Evolutionary conservation across 805 yeast species (phyloP).

Genomic region (Candida taoyuanica): DNA sequence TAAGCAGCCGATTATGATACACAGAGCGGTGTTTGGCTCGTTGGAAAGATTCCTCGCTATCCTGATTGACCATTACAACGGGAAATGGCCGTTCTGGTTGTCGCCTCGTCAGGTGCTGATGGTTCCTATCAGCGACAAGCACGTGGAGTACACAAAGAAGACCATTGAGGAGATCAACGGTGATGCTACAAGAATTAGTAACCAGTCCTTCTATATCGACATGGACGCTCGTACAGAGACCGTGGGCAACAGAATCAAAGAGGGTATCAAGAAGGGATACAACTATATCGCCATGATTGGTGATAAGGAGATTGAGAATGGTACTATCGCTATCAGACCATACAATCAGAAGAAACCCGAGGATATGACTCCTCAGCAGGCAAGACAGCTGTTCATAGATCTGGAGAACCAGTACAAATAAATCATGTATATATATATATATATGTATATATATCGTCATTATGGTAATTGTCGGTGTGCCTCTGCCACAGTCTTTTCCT

Average conservation of each 20-base stretch:
- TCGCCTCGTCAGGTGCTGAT: constrained; percentile 87
- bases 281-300: constrained; percentile 83
- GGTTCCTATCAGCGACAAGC: constrained; percentile 70
- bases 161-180: constrained; percentile 46
- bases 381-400: constrained; percentile 46
- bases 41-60: constrained; percentile 90
- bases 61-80: constrained; percentile 82
- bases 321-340: constrained; percentile 59
- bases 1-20: constrained; percentile 87
- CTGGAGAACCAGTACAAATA: constrained; percentile 45
- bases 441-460: no score
- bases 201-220: constrained; percentile 66
- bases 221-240: constrained; percentile 73
- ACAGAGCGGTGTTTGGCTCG: constrained; percentile 93
- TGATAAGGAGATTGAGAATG: constrained; percentile 65
- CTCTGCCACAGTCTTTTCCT: no score
- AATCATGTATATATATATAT: not conserved
- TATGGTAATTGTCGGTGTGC: no score
- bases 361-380: constrained; percentile 46
- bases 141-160: constrained; percentile 47
- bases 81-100: constrained; percentile 98
- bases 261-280: constrained; percentile 70
- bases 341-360: constrained; percentile 41
- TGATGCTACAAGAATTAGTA: constrained; percentile 50
- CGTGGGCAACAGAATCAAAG: constrained; percentile 74